These are phyloP conservation scores for Suillus spraguei DNA, from an alignment of 768 basidiomycete genomes.

Conservation along the genomic window DNA sequence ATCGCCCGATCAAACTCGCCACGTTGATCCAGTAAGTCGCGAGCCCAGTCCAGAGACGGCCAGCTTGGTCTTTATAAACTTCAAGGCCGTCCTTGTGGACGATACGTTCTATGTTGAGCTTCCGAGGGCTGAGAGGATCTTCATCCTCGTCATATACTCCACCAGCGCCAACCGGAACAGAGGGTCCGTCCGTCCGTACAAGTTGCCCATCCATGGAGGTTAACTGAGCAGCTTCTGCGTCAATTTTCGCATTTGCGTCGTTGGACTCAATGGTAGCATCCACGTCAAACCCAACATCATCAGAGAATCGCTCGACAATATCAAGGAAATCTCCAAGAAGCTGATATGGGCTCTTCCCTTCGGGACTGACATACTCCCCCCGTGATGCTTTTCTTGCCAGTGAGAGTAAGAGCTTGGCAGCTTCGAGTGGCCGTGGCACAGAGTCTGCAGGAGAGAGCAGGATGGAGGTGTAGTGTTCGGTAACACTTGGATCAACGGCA, in stretches of 20 bases:
- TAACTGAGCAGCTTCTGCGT: constrained; percentile 37
- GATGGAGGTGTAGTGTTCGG: constrained; percentile 74
- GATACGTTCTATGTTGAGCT: constrained; percentile 86
- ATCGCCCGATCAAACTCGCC: constrained; percentile 93
- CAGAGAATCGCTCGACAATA: constrained; percentile 85
- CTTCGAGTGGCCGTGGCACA: constrained; percentile 81
- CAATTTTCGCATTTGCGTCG: constrained; percentile 47
- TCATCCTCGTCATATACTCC: constrained; percentile 80
- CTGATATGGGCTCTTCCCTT: constrained; percentile 95
- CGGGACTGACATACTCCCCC: constrained; percentile 83
- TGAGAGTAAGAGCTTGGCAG: constrained; percentile 86
- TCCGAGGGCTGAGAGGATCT: constrained; percentile 69
- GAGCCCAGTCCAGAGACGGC: constrained; percentile 92
- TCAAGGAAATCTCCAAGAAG: constrained; percentile 92
- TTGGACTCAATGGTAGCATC: constrained; percentile 70
- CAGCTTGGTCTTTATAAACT: constrained; percentile 96
- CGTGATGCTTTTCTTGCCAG: constrained; percentile 82
- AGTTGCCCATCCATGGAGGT: constrained; percentile 43
- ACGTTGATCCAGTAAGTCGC: constrained; percentile 98
- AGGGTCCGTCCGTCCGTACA: constrained; percentile 71
- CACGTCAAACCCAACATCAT: constrained; percentile 89
- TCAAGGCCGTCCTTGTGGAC: constrained; percentile 83
- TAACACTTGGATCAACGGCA: constrained; percentile 74
- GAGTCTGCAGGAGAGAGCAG: constrained; percentile 63
- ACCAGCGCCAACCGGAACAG: constrained; percentile 53